Evolutionary conservation across 148 eudicot genomes (phyloP).

Genomic region (Fagopyrum esculentum): DNA sequence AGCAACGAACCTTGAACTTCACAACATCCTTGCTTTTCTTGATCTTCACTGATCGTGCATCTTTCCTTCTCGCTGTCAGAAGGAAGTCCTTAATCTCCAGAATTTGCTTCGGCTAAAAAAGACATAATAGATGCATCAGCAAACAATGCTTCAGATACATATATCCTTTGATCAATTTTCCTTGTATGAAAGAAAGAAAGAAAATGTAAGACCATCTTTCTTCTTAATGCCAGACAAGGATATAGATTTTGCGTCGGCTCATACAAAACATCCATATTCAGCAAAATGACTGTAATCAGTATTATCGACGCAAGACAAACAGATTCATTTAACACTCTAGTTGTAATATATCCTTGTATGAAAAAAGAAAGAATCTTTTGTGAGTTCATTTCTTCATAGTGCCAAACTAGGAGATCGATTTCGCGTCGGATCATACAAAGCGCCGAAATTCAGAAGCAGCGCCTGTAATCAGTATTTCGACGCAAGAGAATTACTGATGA

Average conservation of each 20-base stretch:
- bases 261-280: conserved; percentile 15
- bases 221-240: neutral
- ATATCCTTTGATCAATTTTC: neutral
- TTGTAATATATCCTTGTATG: neutral
- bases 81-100: conserved; percentile 43
- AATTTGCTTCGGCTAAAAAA: conserved; percentile 36
- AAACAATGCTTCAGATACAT: neutral
- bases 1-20: conserved; percentile 43
- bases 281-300: conserved; percentile 20
- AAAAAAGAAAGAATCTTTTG: neutral
- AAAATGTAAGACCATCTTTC: neutral
- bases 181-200: neutral
- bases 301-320: conserved; percentile 16
- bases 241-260: conserved; percentile 22
- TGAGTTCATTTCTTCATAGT: neutral
- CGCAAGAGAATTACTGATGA: neutral
- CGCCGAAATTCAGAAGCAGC: conserved; percentile 1
- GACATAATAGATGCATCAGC: neutral
- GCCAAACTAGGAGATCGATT: conserved; percentile 9
- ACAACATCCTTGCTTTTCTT: conserved; percentile 40
- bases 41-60: conserved; percentile 41
- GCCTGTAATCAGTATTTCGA: conserved; percentile 31
- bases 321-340: no score
- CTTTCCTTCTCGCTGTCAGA: conserved; percentile 41
- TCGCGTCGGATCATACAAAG: conserved; percentile 28